Conservation (phyloP, 768 basidiomycete genomes). For the Pulveroboletus sp. region DNA sequence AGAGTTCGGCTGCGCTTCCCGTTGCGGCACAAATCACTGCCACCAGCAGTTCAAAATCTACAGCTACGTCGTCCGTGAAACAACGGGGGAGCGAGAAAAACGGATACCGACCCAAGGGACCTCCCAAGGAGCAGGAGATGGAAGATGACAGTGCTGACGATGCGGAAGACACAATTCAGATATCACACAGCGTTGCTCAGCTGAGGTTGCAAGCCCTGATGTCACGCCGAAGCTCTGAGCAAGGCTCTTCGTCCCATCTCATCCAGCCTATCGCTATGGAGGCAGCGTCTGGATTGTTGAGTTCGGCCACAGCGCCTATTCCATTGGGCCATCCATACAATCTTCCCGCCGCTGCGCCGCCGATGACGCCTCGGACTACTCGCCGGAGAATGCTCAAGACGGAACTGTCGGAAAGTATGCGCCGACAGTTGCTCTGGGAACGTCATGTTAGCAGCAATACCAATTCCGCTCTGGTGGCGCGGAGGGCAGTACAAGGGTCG, state of each 20-base stretch:
- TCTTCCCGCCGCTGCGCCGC: conserved; percentile 58
- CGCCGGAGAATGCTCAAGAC: conserved; percentile 78
- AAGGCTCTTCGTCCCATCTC: conserved; percentile 16
- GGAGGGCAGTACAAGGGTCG: conserved; percentile 27
- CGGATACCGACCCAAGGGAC: conserved; percentile 61
- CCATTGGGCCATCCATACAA: conserved; percentile 67
- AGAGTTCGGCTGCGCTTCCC: conserved; percentile 59
- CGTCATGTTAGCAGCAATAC: conserved; percentile 56
- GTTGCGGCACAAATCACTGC: conserved; percentile 48
- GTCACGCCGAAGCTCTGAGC: conserved; percentile 40
- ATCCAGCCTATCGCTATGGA: conserved; percentile 17
- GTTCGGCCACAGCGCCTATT: conserved; percentile 47
- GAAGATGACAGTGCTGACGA: conserved; percentile 60
- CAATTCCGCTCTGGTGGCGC: conserved; percentile 39
- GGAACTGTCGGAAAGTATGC: conserved; percentile 80
- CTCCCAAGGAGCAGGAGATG: conserved; percentile 61
- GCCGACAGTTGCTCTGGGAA: conserved; percentile 80
- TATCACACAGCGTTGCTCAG: conserved; percentile 68
- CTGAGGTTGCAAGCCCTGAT: conserved; percentile 59
- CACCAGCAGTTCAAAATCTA: conserved; percentile 26
- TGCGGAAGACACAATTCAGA: conserved; percentile 46
- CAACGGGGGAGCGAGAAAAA: conserved; percentile 29
- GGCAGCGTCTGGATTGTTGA: conserved; percentile 19
- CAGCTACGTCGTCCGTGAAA: conserved; percentile 20
- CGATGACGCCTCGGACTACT: conserved; percentile 83